phyloP scores from a whole-genome alignment of 2,329 filamentous ascomycete species.

The Talaromyces verruculosus region DNA sequence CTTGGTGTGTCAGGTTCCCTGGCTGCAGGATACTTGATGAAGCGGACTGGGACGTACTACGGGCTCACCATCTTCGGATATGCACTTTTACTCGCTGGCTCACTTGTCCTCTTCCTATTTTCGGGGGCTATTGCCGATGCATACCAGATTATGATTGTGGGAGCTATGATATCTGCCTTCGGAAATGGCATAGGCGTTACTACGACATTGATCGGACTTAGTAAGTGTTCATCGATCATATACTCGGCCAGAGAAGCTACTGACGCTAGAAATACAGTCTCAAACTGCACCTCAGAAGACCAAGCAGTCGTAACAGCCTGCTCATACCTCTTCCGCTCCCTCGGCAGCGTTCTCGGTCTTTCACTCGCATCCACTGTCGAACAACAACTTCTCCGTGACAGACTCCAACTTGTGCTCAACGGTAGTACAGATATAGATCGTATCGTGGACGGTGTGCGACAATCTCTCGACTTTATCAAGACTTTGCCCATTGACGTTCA shows the following conservation, averaged over 20 bases:
- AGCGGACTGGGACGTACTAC: conserved; percentile 69
- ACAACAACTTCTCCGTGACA: conserved; percentile 53
- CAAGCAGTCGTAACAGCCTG: conserved; percentile 75
- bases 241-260: neutral
- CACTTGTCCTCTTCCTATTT: conserved; percentile 58
- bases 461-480: conserved; percentile 62
- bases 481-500: conserved; percentile 55
- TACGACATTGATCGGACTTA: conserved; percentile 67
- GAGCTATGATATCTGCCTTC: conserved; percentile 56
- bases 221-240: conserved; percentile 34
- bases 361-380: conserved; percentile 70
- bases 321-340: conserved; percentile 75
- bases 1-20: conserved; percentile 64
- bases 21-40: conserved; percentile 65
- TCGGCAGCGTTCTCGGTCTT: conserved; percentile 66
- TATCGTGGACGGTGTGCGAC: conserved; percentile 68
- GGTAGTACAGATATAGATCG: conserved; percentile 60
- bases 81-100: conserved; percentile 53
- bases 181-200: conserved; percentile 64
- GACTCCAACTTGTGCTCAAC: conserved; percentile 56
- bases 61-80: conserved; percentile 64
- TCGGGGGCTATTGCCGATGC: conserved; percentile 55
- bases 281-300: conserved; percentile 66
- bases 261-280: conserved; percentile 45
- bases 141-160: conserved; percentile 55